These are phyloP conservation scores for Populus deltoides DNA, from an alignment of 345 rosid species.

Conservation along the genomic window DNA sequence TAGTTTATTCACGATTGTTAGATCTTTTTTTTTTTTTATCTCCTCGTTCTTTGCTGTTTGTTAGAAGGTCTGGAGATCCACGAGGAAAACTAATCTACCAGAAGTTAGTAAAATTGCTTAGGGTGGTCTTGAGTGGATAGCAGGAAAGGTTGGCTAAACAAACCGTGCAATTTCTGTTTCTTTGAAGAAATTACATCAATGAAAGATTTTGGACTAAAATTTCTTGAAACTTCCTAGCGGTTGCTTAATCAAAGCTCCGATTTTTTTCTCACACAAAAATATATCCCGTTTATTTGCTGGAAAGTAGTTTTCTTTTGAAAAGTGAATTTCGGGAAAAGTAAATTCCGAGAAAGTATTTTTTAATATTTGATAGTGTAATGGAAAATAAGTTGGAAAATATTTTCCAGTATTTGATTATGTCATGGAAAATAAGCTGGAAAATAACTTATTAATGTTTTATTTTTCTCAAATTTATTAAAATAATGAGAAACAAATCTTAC, in stretches of 20 bases:
- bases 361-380: too few species aligned
- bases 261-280: background rate
- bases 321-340: too few species aligned
- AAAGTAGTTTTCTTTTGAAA: too few species aligned
- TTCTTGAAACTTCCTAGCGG: background rate
- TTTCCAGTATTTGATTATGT: too few species aligned
- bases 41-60: background rate
- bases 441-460: too few species aligned
- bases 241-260: background rate
- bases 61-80: background rate
- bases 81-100: background rate
- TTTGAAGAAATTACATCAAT: background rate
- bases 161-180: background rate
- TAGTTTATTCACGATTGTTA: background rate
- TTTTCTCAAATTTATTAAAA: too few species aligned
- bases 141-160: background rate
- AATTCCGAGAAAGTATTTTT: too few species aligned
- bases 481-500: too few species aligned
- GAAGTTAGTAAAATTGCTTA: background rate
- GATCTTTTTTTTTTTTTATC: background rate
- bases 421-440: too few species aligned
- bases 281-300: too few species aligned
- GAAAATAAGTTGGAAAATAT: too few species aligned
- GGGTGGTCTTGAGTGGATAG: too few species aligned
- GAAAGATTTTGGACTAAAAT: background rate